These are phyloP conservation scores for Luzula sylvatica DNA, from an alignment of 176 grass and related monocot species.

Conservation along the genomic window DNA sequence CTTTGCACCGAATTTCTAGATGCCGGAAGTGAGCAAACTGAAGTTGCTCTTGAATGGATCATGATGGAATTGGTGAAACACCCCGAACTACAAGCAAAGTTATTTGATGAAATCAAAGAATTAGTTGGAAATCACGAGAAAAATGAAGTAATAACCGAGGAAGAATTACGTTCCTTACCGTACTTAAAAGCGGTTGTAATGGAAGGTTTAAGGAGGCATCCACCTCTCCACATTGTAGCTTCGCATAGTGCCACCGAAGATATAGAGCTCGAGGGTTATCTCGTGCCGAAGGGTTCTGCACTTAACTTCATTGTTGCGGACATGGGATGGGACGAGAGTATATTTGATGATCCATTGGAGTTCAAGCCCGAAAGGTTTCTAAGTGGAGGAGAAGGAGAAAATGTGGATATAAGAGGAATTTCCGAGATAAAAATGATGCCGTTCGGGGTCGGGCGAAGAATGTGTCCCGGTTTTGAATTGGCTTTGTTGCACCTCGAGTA, in stretches of 20 bases:
- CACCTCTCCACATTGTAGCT: slow-evolving; percentile 39
- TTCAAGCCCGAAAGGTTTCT: slow-evolving; percentile 57
- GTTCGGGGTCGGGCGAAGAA: slow-evolving; percentile 48
- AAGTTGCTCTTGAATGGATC: slow-evolving; percentile 52
- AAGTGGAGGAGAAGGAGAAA: slow-evolving; percentile 28
- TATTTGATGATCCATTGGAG: slow-evolving; percentile 33
- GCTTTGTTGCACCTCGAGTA: slow-evolving; percentile 40
- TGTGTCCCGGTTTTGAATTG: slow-evolving; percentile 37
- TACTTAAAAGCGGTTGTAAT: slow-evolving; percentile 54
- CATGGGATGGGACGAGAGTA: slow-evolving; percentile 24
- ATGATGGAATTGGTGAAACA: slow-evolving; percentile 47
- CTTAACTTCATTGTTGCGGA: slow-evolving; percentile 37
- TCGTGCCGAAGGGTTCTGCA: slow-evolving; percentile 31
- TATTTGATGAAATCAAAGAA: slow-evolving; percentile 27
- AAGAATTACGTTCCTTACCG: slow-evolving; percentile 22
- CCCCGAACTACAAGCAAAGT: slow-evolving; percentile 25
- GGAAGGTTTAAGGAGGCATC: slow-evolving; percentile 47
- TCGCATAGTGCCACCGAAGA: slow-evolving; percentile 29
- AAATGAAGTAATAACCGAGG: not conserved
- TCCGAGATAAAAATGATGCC: slow-evolving; percentile 73
- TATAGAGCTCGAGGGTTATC: slow-evolving; percentile 21
- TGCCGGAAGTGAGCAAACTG: slow-evolving; percentile 29
- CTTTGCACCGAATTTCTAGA: slow-evolving; percentile 54
- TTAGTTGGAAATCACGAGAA: not conserved
- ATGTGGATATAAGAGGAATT: slow-evolving; percentile 36